Evolutionary conservation across 2,329 filamentous ascomycete genomes (phyloP), one percentile per base, ranked within the genome.

Genomic region (Lachnellula arida): DNA sequence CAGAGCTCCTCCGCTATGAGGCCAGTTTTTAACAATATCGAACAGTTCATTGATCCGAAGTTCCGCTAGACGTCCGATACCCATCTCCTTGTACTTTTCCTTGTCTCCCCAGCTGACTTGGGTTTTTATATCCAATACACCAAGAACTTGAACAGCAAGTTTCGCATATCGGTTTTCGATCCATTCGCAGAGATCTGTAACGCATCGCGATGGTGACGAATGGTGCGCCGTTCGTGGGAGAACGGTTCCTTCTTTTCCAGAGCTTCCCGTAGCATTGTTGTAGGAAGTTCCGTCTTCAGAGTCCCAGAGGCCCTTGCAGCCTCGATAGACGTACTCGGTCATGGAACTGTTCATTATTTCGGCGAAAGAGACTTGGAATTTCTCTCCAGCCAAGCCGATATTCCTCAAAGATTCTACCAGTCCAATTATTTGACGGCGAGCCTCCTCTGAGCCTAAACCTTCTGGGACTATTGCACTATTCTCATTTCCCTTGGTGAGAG

Each of bases 1-100:
- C 2, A 94, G 78, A 1, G 86, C 90, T 2, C 86, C 85, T 53
- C 80, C 78, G 62, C 86, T 90, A 37, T 79, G 72, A 4, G 89
- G 87, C 89, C 89, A 94, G 55, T 81, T 78, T 55, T 88, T 78
- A 46, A 91, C 85, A 66, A 93, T 91, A 66, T 92, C 87, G 65
- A 91, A 93, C 9, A 94, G 75, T 66, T 91, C 85, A 7, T 80
- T 77, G 46, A 87, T 88, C 44, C 89, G 81, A 48, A 88, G 75
- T 17, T 81, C 79, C 2, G 88, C 88, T 15, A 93, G 77, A 46
- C 86, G 81, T 2, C 81, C 81, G 46, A 89, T 71, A 15, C 86
- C 86, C 64, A 87, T 85, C 42, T 87, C 82, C 67, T 87, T 86
- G 81, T 87, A 91, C 59, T 82, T 82, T 60, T 85, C 80, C 43